Conservation (phyloP, 306 rosid genomes). For the barrel medic (Medicago truncatula) region MtrunA17r5.0-ANR NC_053048.1:48993001-48993500, state of each 20-base stretch:
- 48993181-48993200: no score
- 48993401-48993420: conserved; percentile 39
- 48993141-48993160: no score
- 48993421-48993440: conserved; percentile 2
- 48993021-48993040: no score
- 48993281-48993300: conserved; percentile 40
- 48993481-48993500: neutral
- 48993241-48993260: neutral
- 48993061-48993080: no score
- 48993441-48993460: neutral
- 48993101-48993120: no score
- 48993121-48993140: no score
- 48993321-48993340: conserved; percentile 36
- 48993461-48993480: conserved; percentile 24
- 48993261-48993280: conserved; percentile 31
- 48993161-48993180: no score
- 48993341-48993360: conserved; percentile 36
- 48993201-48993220: no score
- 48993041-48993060: no score
- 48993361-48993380: conserved; percentile 23
- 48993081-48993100: no score
- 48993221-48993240: neutral
- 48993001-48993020: no score
- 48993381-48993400: conserved; percentile 35
- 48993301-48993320: conserved; percentile 45